Percentiles rank a stretch among this genome's conserved stretches.
These are phyloP conservation scores for Chondrostereum purpureum DNA, from an alignment of 1,284 basidiomycete species.

Conservation along the genomic window DNA sequence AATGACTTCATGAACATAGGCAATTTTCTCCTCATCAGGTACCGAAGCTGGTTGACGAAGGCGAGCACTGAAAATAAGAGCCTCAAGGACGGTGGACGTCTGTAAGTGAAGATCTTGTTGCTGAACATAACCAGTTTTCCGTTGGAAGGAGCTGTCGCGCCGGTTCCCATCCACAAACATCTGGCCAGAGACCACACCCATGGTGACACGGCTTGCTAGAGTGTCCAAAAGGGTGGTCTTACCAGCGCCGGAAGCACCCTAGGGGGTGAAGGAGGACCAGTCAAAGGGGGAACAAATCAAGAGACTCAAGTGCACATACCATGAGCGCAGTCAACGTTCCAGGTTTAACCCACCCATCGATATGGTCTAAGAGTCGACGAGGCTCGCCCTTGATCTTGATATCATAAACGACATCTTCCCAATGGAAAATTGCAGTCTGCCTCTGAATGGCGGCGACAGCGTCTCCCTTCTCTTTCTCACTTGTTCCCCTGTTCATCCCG, in stretches of 20 bases:
- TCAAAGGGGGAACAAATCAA: not conserved
- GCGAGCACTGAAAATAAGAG: conserved; percentile 60
- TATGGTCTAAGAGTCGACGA: conserved; percentile 48
- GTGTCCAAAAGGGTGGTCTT: conserved; percentile 65
- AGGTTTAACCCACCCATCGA: conserved; percentile 62
- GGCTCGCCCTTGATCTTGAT: conserved; percentile 38
- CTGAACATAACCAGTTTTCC: conserved; percentile 53
- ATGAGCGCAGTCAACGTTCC: conserved; percentile 49
- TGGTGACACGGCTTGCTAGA: conserved; percentile 55
- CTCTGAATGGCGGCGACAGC: conserved; percentile 3
- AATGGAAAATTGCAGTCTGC: conserved; percentile 17
- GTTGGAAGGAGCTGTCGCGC: conserved; percentile 55
- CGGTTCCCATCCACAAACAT: conserved; percentile 57
- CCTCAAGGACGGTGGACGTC: conserved; percentile 58
- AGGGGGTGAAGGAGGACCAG: no score
- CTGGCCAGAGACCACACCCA: conserved; percentile 59
- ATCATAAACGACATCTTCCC: conserved; percentile 39
- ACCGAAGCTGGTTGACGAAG: conserved; percentile 55
- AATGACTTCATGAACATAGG: conserved; percentile 65
- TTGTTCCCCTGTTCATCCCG: no score
- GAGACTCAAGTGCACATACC: conserved; percentile 3
- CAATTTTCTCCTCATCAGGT: conserved; percentile 52
- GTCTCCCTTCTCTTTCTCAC: not conserved
- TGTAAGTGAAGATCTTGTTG: conserved; percentile 56
- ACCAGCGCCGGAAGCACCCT: conserved; percentile 51